Evolutionary conservation across 495 filamentous ascomycete species (phyloP).

Genomic region (Penicillium waksmanii): DNA sequence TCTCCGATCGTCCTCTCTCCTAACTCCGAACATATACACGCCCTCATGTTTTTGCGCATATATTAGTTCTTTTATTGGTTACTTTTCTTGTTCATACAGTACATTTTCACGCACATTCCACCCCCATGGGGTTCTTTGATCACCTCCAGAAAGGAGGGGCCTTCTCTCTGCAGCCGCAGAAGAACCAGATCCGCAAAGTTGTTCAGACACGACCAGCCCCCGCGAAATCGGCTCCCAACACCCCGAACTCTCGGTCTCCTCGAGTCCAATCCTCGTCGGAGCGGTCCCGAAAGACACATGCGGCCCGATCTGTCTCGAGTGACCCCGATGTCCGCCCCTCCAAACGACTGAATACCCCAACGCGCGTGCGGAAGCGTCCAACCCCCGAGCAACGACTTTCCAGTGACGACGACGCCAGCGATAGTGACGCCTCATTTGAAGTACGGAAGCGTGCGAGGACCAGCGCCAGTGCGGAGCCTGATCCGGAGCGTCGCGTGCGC

Average conservation of each 20-base stretch:
- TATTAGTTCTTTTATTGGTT: constrained; percentile 23
- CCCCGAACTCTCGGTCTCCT: constrained; percentile 25
- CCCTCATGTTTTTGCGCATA: constrained; percentile 26
- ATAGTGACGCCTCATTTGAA: constrained; percentile 50
- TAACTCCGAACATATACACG: constrained; percentile 18
- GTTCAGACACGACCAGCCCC: constrained; percentile 44
- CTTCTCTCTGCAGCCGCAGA: constrained; percentile 54
- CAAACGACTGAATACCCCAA: constrained; percentile 41
- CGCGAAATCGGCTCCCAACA: constrained; percentile 35
- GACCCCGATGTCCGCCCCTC: constrained; percentile 36
- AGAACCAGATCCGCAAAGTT: constrained; percentile 53
- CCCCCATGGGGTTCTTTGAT: constrained; percentile 58
- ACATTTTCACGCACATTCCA: constrained; percentile 11
- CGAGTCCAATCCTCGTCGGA: constrained; percentile 30
- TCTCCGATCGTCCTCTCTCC: constrained; percentile 16
- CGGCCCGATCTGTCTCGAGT: constrained; percentile 40
- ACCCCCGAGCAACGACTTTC: constrained; percentile 52
- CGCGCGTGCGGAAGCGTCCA: constrained; percentile 47
- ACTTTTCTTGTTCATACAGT: constrained; percentile 26
- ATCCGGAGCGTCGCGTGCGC: constrained; percentile 61
- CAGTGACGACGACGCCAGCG: constrained; percentile 54
- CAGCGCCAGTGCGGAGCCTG: constrained; percentile 50
- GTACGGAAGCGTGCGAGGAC: constrained; percentile 51
- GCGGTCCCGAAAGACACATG: constrained; percentile 31
- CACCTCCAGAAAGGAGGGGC: constrained; percentile 58